Conservation (phyloP, 208 protist genomes). For the Trypanosoma mega region DNA sequence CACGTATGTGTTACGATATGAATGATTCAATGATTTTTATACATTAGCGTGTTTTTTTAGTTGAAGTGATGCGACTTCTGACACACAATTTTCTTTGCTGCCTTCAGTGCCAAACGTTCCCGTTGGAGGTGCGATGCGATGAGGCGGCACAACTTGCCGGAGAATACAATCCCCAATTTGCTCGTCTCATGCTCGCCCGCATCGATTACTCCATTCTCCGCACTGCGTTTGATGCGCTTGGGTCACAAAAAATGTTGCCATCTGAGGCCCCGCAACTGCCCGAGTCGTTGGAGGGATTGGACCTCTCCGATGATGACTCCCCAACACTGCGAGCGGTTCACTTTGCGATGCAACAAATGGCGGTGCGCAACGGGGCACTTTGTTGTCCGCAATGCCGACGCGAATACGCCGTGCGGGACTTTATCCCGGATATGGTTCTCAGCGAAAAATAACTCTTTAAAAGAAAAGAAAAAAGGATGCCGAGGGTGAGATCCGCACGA, state of each 20-base stretch:
- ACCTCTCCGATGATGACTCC: slow-evolving; percentile 60
- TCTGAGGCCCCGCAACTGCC: slow-evolving; percentile 26
- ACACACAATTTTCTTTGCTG: slow-evolving; percentile 90
- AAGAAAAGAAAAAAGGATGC: not conserved
- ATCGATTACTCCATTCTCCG: slow-evolving; percentile 76
- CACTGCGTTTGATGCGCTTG: slow-evolving; percentile 47
- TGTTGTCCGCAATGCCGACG: slow-evolving; percentile 62
- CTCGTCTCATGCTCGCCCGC: slow-evolving; percentile 80
- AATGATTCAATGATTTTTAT: too few species aligned
- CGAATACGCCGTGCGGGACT: slow-evolving; percentile 68
- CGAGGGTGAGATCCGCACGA: too few species aligned
- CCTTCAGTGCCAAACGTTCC: slow-evolving; percentile 75
- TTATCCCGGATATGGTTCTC: slow-evolving; percentile 88
- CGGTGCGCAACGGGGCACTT: slow-evolving; percentile 69
- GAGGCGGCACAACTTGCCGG: slow-evolving; percentile 54
- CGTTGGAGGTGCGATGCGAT: slow-evolving; percentile 46
- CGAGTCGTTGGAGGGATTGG: slow-evolving; percentile 53
- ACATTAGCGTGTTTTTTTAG: not conserved
- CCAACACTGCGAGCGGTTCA: slow-evolving; percentile 51
- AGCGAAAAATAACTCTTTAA: slow-evolving; percentile 17
- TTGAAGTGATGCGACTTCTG: slow-evolving; percentile 66
- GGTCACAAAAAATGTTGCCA: slow-evolving; percentile 28
- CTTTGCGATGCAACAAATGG: slow-evolving; percentile 67
- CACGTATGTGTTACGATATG: too few species aligned
- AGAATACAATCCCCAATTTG: slow-evolving; percentile 78